Evolutionary conservation across 768 basidiomycete genomes (phyloP).

Genomic region (Amanita molliuscula): DNA sequence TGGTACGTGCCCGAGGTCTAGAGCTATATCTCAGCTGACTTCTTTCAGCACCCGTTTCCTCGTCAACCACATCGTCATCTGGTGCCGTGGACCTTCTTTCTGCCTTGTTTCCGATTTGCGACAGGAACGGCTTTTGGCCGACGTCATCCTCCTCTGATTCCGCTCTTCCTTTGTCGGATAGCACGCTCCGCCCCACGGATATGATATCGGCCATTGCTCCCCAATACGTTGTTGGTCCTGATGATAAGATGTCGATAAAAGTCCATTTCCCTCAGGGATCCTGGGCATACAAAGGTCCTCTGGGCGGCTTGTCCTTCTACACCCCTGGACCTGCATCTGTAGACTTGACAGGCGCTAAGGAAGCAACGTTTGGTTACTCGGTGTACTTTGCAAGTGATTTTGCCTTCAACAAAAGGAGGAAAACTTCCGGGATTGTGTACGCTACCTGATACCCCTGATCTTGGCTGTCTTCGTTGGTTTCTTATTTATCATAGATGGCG

Average conservation of each 20-base stretch:
- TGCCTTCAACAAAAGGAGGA: constrained; percentile 55
- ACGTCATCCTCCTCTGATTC: constrained; percentile 25
- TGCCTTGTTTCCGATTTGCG: constrained; percentile 32
- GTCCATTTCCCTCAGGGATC: constrained; percentile 49
- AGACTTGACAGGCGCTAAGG: constrained; percentile 50
- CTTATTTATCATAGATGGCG: constrained; percentile 33
- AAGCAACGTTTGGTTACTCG: constrained; percentile 53
- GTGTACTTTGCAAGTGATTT: constrained; percentile 56
- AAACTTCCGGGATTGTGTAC: constrained; percentile 66
- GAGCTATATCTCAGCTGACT: too few relatives aligned
- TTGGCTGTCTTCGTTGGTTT: constrained; percentile 5
- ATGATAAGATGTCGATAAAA: constrained; percentile 41
- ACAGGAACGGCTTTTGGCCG: constrained; percentile 31
- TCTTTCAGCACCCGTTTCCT: too few relatives aligned
- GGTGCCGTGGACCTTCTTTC: too few relatives aligned
- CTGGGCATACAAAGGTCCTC: constrained; percentile 37
- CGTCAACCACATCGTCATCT: constrained; percentile 10
- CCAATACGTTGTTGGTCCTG: constrained; percentile 32
- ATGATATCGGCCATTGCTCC: constrained; percentile 27
- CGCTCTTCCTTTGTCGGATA: constrained; percentile 31
- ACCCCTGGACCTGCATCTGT: constrained; percentile 43
- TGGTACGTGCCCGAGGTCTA: too few relatives aligned
- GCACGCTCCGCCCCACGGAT: constrained; percentile 32
- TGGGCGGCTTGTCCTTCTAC: constrained; percentile 66
- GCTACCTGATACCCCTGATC: constrained; percentile 13